Evolutionary conservation across 208 protist genomes (phyloP).

Genomic region (Wallacemonas sp.): DNA sequence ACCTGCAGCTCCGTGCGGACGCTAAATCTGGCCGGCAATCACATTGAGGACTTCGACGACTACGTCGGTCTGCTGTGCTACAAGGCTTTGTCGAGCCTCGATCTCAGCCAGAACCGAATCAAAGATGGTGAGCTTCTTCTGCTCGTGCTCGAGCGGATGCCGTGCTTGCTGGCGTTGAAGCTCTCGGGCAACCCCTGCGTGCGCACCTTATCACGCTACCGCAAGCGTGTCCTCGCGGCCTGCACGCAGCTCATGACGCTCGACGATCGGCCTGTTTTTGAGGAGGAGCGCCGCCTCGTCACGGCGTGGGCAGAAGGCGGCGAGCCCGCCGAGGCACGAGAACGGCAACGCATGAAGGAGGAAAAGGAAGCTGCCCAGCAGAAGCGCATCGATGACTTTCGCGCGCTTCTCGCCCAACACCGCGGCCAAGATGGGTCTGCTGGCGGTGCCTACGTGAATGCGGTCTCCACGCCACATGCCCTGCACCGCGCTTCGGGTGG

Average conservation of each 20-base stretch:
- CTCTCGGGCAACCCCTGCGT: conserved; percentile 90
- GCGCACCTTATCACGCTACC: conserved; percentile 75
- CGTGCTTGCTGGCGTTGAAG: conserved; percentile 79
- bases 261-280: conserved; percentile 92
- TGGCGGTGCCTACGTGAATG: conserved; percentile 24
- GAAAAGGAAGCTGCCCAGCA: conserved; percentile 54
- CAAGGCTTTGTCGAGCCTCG: conserved; percentile 73
- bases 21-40: conserved; percentile 84
- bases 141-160: conserved; percentile 78
- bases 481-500: background rate
- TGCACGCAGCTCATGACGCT: conserved; percentile 80
- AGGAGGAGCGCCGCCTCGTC: conserved; percentile 81
- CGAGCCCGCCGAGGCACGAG: conserved; percentile 64
- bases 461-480: conserved; percentile 21
- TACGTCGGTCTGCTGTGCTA: conserved; percentile 67
- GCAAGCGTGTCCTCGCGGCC: conserved; percentile 80
- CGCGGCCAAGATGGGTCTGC: conserved; percentile 1
- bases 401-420: conserved; percentile 40
- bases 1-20: conserved; percentile 79
- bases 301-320: conserved; percentile 87
- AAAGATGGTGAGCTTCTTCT: conserved; percentile 78
- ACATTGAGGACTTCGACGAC: conserved; percentile 53
- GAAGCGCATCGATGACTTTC: conserved; percentile 74
- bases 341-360: conserved; percentile 56
- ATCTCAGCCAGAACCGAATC: conserved; percentile 93